Evolutionary conservation across 192 early-diverging fungal species (phyloP).

Genomic region (Obelidium mucronatum): DNA sequence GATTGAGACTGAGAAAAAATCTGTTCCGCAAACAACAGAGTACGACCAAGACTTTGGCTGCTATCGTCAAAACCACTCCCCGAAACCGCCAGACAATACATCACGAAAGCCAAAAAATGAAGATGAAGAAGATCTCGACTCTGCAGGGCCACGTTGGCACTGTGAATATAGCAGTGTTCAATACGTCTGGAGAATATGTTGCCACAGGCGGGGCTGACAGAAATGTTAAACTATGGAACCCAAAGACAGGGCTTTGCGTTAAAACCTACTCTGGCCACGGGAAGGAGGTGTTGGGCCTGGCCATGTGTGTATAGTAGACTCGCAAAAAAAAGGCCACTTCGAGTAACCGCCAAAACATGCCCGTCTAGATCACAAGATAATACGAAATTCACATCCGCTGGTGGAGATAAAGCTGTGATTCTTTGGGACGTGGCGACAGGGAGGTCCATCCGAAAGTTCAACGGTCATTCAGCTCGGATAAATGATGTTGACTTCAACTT

Average conservation of each 20-base stretch:
- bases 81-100: too few species aligned
- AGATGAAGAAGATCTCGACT: slow-evolving; percentile 26
- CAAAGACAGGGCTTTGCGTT: slow-evolving; percentile 69
- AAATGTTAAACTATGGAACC: slow-evolving; percentile 51
- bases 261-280: slow-evolving; percentile 87
- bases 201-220: slow-evolving; percentile 84
- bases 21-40: too few species aligned
- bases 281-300: slow-evolving; percentile 77
- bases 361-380: slow-evolving; percentile 48
- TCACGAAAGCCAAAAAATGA: background rate
- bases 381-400: slow-evolving; percentile 76
- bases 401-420: slow-evolving; percentile 80
- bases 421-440: slow-evolving; percentile 89
- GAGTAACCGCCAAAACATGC: background rate
- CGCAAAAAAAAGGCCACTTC: background rate
- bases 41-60: too few species aligned
- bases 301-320: slow-evolving; percentile 59
- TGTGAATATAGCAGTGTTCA: slow-evolving; percentile 72
- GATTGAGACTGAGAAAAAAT: too few species aligned
- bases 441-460: slow-evolving; percentile 72
- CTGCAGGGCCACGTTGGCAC: slow-evolving; percentile 73
- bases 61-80: too few species aligned
- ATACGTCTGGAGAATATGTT: slow-evolving; percentile 78
- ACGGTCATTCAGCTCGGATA: slow-evolving; percentile 83
- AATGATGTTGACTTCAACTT: slow-evolving; percentile 85